Conservation (phyloP, 176 grass and related monocot genomes). For the Zoysia japonica region DNA sequence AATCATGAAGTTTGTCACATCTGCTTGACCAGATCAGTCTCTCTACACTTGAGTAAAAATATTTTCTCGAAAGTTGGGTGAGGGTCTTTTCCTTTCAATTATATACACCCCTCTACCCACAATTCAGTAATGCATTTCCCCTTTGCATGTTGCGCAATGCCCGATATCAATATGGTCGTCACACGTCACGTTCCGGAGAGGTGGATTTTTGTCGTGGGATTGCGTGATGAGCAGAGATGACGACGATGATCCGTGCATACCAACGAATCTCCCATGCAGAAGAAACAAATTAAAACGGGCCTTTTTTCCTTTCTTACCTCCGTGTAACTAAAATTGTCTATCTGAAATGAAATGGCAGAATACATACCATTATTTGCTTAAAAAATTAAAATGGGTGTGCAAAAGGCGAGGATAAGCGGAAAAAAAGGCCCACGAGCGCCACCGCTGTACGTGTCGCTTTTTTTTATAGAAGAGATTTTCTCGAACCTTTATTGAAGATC, state of each 20-base stretch:
- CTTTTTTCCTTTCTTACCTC: no score
- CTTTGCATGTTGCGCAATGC: not conserved
- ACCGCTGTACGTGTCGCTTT: no score
- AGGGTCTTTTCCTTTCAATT: not conserved
- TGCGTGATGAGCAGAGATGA: not conserved
- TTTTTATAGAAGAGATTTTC: no score
- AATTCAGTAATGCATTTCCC: not conserved
- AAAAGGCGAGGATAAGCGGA: conserved; percentile 15
- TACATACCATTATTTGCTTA: no score
- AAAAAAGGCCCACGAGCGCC: no score
- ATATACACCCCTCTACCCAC: not conserved
- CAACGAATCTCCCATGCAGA: not conserved
- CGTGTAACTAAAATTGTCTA: no score
- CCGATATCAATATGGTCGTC: not conserved
- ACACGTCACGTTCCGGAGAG: not conserved
- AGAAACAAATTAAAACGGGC: not conserved
- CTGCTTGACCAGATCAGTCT: not conserved
- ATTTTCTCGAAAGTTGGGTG: not conserved
- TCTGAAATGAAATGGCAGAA: no score
- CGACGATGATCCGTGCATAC: not conserved
- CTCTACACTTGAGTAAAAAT: not conserved
- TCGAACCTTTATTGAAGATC: no score
- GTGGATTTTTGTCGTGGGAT: not conserved
- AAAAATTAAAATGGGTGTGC: not conserved
- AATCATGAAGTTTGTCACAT: not conserved